Percentiles rank a stretch among this genome's conserved stretches.
These are phyloP conservation scores for Clitopilus passeckerianus DNA, from an alignment of 768 basidiomycete species.

Conservation along the genomic window DNA sequence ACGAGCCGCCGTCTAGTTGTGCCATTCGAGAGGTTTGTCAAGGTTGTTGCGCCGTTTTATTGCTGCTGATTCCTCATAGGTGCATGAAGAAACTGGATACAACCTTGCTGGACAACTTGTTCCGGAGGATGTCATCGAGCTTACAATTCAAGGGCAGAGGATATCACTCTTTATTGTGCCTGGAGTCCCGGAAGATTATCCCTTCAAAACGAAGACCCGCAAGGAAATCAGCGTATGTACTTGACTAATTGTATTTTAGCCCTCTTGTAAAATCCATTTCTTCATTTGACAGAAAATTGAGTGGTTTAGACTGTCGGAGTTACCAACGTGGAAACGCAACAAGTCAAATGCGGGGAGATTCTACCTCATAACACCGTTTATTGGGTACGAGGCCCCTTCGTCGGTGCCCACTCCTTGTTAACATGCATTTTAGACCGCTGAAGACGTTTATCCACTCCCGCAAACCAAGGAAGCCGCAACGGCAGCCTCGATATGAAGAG, in stretches of 20 bases:
- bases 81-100: constrained; percentile 96
- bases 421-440: constrained; percentile 37
- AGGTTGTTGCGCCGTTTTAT: constrained; percentile 7
- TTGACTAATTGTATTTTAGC: neutral
- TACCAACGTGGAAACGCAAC: constrained; percentile 90
- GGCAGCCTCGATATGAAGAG: constrained; percentile 7
- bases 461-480: constrained; percentile 25
- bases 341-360: constrained; percentile 73
- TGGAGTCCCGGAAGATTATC: constrained; percentile 81
- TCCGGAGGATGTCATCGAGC: constrained; percentile 68
- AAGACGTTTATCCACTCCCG: constrained; percentile 63
- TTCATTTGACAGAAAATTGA: constrained; percentile 72
- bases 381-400: constrained; percentile 49
- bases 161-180: constrained; percentile 90
- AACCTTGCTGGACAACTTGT: constrained; percentile 69
- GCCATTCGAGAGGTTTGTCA: constrained; percentile 83
- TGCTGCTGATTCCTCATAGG: constrained; percentile 40
- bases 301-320: constrained; percentile 87
- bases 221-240: constrained; percentile 93
- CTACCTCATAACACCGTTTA: constrained; percentile 94
- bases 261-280: constrained; percentile 1
- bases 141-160: constrained; percentile 85
- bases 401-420: neutral
- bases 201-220: constrained; percentile 89
- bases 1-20: constrained; percentile 79